phyloP scores from a whole-genome alignment of 2,329 filamentous ascomycete species.

The Pyrenophora seminiperda region DNA sequence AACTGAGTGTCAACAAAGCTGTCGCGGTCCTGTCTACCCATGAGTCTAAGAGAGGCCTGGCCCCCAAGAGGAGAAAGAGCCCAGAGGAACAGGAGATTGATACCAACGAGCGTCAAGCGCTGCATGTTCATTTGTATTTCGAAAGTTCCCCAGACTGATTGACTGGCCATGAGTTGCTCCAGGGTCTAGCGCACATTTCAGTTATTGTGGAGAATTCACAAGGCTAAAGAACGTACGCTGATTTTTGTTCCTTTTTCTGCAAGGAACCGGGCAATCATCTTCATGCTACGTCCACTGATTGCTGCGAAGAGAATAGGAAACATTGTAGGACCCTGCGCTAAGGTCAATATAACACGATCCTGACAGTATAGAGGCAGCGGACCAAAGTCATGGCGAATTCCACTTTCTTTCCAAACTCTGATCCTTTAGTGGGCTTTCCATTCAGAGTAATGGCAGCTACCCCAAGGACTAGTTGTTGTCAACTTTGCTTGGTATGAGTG shows the following conservation, averaged over 20 bases:
- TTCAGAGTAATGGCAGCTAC: conserved; percentile 31
- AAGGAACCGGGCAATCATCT: conserved; percentile 43
- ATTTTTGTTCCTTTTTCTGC: conserved; percentile 42
- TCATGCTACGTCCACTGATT: conserved; percentile 42
- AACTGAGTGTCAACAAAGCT: conserved; percentile 14
- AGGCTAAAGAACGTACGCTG: conserved; percentile 27
- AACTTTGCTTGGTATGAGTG: background rate
- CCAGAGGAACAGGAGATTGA: conserved; percentile 43
- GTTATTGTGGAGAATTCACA: background rate
- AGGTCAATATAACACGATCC: background rate
- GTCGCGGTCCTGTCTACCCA: conserved; percentile 18
- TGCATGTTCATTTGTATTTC: conserved; percentile 43
- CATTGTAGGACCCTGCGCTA: conserved; percentile 39
- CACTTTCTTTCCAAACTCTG: conserved; percentile 35
- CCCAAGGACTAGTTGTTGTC: conserved; percentile 29
- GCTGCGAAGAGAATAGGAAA: conserved; percentile 48
- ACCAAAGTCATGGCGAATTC: conserved; percentile 36
- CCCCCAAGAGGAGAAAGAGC: conserved; percentile 46
- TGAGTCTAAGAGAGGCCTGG: conserved; percentile 44
- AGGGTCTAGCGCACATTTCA: conserved; percentile 30
- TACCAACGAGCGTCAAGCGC: conserved; percentile 38
- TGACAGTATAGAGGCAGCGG: background rate
- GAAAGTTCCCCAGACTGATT: conserved; percentile 46
- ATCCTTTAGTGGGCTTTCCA: conserved; percentile 29
- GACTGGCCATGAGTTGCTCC: conserved; percentile 45